phyloP scores from a whole-genome alignment of 179 eudicot genomes.

The Silene vulgaris region DNA sequence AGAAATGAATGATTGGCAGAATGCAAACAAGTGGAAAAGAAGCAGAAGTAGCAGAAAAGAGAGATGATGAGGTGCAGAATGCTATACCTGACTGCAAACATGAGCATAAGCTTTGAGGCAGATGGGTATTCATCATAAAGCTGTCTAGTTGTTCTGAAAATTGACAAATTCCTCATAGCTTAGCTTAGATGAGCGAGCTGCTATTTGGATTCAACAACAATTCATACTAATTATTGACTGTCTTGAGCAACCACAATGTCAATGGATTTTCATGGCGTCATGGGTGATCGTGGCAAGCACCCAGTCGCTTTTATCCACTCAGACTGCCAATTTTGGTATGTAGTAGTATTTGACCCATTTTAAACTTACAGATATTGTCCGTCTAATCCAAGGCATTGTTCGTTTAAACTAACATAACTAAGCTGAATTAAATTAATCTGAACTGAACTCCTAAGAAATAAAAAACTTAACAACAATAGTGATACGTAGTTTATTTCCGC shows the following conservation, averaged over 20 bases:
- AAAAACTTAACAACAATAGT: too few species aligned
- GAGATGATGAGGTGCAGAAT: background rate
- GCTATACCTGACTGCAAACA: constrained; percentile 51
- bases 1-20: too few species aligned
- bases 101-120: constrained; percentile 45
- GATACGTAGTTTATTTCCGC: too few species aligned
- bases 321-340: background rate
- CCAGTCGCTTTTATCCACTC: background rate
- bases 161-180: constrained; percentile 40
- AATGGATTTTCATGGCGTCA: background rate
- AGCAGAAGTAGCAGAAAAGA: background rate
- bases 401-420: too few species aligned
- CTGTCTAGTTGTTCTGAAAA: constrained; percentile 28
- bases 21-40: background rate
- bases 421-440: too few species aligned
- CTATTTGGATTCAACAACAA: background rate
- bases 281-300: background rate
- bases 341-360: too few species aligned
- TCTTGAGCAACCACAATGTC: too few species aligned
- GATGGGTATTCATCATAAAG: constrained; percentile 37
- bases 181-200: background rate
- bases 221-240: background rate
- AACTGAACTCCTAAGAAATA: too few species aligned
- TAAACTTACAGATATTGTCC: too few species aligned
- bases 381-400: too few species aligned